phyloP scores from a whole-genome alignment of 177 flowering plant genomes.

The Tripterygium wilfordii region DNA sequence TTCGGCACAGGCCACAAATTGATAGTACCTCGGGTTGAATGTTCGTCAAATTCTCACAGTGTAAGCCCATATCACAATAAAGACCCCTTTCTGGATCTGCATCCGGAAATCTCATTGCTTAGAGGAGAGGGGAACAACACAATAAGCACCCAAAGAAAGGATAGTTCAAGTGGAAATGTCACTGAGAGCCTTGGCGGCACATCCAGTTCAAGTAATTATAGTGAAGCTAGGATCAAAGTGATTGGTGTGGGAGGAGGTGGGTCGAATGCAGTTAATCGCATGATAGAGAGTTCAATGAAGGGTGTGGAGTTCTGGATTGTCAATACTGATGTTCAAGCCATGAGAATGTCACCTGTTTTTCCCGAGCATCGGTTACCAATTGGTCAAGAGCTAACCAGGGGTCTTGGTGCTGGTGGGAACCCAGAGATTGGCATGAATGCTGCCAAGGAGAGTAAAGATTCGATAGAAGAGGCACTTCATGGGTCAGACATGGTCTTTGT shows the following conservation, averaged over 20 bases:
- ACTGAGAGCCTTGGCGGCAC: constrained; percentile 49
- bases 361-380: constrained; percentile 82
- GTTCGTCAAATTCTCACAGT: constrained; percentile 51
- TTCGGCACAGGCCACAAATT: constrained; percentile 28
- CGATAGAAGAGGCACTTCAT: constrained; percentile 78
- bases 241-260: constrained; percentile 99
- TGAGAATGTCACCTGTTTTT: constrained; percentile 87
- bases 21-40: constrained; percentile 25
- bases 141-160: constrained; percentile 42
- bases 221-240: constrained; percentile 90
- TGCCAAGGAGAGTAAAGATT: constrained; percentile 84
- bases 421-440: constrained; percentile 97
- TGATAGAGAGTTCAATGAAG: constrained; percentile 96
- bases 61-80: constrained; percentile 41
- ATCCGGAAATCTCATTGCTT: constrained; percentile 84
- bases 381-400: constrained; percentile 89
- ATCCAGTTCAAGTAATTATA: constrained; percentile 37
- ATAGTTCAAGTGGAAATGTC: constrained; percentile 34
- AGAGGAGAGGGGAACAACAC: constrained; percentile 61
- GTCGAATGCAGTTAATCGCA: constrained; percentile 94
- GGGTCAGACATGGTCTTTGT: constrained; percentile 98
- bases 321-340: constrained; percentile 93
- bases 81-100: constrained; percentile 74
- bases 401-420: constrained; percentile 99
- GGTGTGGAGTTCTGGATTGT: constrained; percentile 99